These are phyloP conservation scores for Coemansia sp. DNA, from an alignment of 192 early-diverging fungal genomes.

Conservation along the genomic window DNA sequence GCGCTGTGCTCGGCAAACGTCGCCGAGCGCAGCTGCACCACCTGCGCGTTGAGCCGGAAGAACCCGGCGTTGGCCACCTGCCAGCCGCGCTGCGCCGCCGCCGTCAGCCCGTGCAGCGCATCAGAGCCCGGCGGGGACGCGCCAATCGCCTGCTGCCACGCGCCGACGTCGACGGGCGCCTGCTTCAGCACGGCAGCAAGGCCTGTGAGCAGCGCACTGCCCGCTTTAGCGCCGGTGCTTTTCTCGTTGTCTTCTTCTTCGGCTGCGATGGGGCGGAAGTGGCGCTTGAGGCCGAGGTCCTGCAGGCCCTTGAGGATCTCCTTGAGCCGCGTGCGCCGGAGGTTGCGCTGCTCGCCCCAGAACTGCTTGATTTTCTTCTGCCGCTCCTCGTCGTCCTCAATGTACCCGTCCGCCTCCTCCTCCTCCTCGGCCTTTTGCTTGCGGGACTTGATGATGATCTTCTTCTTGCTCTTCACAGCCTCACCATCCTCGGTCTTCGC, in stretches of 20 bases:
- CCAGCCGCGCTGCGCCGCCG: conserved; percentile 14
- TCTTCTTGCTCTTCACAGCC: conserved; percentile 12
- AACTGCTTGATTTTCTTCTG: conserved; percentile 36
- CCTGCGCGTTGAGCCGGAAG: conserved; percentile 32
- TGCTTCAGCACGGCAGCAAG: conserved; percentile 16
- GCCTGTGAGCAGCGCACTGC: conserved; percentile 5
- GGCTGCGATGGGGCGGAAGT: conserved; percentile 10
- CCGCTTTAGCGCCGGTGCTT: not conserved
- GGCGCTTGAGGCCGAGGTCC: conserved; percentile 42
- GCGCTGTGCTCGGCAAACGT: conserved; percentile 33
- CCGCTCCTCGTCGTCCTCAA: conserved; percentile 50
- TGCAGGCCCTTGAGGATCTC: conserved; percentile 47
- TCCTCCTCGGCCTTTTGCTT: conserved; percentile 18
- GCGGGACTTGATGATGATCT: conserved; percentile 22
- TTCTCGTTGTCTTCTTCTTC: not conserved
- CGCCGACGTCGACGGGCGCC: conserved; percentile 21
- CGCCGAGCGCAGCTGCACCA: conserved; percentile 36
- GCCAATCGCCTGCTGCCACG: conserved; percentile 19
- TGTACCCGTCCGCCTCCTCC: conserved; percentile 15
- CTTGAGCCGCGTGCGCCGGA: conserved; percentile 45
- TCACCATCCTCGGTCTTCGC: not conserved
- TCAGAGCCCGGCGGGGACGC: not conserved
- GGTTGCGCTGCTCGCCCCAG: conserved; percentile 56
- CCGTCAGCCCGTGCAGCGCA: conserved; percentile 6
- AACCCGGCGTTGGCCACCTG: conserved; percentile 32